Percentiles rank a stretch among this genome's conserved stretches.
phyloP scores from a whole-genome alignment of 352 stramenopile genomes.

The Saprolegnia parasitica region DNA sequence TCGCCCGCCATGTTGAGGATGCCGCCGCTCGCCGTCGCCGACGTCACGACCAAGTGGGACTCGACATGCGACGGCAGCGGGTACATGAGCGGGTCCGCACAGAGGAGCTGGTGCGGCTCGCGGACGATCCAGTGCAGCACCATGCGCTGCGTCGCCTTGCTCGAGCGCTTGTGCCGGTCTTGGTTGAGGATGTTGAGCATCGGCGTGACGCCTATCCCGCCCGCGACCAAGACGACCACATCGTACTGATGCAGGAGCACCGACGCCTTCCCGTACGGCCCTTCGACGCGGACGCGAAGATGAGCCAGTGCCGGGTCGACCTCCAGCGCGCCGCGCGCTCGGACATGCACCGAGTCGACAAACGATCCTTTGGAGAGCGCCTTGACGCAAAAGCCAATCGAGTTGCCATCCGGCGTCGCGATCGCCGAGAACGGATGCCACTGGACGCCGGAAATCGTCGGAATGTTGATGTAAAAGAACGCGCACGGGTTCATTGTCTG shows the following conservation, averaged over 20 bases:
- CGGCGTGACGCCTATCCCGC: conserved; percentile 71
- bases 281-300: conserved; percentile 49
- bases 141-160: conserved; percentile 51
- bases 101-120: conserved; percentile 57
- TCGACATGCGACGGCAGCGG: conserved; percentile 35
- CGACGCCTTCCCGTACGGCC: conserved; percentile 60
- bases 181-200: conserved; percentile 75
- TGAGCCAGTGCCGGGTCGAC: not conserved
- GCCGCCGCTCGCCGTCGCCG: conserved; percentile 39
- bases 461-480: conserved; percentile 73
- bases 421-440: conserved; percentile 82
- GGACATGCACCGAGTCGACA: conserved; percentile 39
- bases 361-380: conserved; percentile 49
- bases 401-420: conserved; percentile 60
- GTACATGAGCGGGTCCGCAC: conserved; percentile 64
- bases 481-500: conserved; percentile 47
- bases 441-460: conserved; percentile 51
- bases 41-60: conserved; percentile 61
- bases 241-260: conserved; percentile 62
- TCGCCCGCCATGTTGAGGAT: conserved; percentile 53
- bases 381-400: conserved; percentile 69
- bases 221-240: conserved; percentile 58
- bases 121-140: conserved; percentile 62
- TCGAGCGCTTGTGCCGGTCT: conserved; percentile 41
- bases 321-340: conserved; percentile 34